Evolutionary conservation across 495 filamentous ascomycete genomes (phyloP).

Genomic region (Neurospora sp.): DNA sequence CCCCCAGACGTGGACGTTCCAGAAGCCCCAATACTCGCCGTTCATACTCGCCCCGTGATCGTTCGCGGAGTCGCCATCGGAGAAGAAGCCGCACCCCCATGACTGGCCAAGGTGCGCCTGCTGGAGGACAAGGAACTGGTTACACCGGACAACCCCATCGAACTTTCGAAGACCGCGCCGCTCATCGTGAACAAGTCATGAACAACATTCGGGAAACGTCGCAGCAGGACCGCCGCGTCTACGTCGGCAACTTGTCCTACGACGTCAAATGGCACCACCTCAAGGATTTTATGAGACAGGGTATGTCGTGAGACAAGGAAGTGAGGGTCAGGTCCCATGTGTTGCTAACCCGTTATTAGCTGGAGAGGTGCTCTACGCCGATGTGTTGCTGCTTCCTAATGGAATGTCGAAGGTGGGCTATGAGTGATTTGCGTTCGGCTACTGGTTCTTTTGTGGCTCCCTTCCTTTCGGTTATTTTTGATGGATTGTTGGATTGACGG

Average conservation of each 20-base stretch:
- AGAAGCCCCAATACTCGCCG: constrained; percentile 52
- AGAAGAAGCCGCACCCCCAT: constrained; percentile 80
- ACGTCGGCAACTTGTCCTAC: constrained; percentile 97
- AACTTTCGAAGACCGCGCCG: constrained; percentile 72
- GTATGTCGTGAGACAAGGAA: constrained; percentile 44
- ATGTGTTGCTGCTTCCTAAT: constrained; percentile 99
- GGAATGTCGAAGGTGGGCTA: constrained; percentile 99
- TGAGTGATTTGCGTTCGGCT: constrained; percentile 56
- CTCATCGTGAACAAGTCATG: constrained; percentile 92
- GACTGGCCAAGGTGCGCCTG: constrained; percentile 59
- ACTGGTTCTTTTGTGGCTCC: constrained; percentile 63
- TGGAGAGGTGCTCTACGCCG: constrained; percentile 98
- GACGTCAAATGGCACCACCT: constrained; percentile 99
- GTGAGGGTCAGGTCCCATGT: constrained; percentile 3
- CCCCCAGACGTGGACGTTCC: constrained; percentile 70
- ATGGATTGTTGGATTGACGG: constrained; percentile 99
- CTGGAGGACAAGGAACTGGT: constrained; percentile 48
- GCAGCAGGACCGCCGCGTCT: constrained; percentile 97
- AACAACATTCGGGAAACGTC: constrained; percentile 83
- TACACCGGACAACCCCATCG: constrained; percentile 58
- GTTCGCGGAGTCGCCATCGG: constrained; percentile 64
- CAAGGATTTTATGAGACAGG: constrained; percentile 99
- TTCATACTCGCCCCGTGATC: constrained; percentile 87
- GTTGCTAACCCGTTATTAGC: constrained; percentile 44
- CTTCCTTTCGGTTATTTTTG: constrained; percentile 62